These are phyloP conservation scores for Paraurostyla sp. DNA, from an alignment of 73 alveolate genomes.

Conservation along the genomic window DNA sequence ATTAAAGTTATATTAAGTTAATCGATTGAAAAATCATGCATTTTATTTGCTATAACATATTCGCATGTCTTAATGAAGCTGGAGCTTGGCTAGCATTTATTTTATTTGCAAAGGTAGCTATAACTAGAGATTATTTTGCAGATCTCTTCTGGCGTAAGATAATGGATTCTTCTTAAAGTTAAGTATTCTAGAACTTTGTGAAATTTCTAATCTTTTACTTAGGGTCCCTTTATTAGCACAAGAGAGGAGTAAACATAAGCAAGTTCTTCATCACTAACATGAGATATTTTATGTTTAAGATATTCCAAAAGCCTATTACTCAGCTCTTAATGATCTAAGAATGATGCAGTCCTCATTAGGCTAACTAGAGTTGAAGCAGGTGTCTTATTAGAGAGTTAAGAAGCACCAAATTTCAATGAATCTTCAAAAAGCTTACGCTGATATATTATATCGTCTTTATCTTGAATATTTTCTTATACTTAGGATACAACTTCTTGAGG, in stretches of 20 bases:
- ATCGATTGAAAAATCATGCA: background rate
- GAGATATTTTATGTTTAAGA: constrained; percentile 10
- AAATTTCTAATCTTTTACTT: background rate
- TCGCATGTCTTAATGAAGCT: constrained; percentile 47
- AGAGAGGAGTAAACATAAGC: constrained; percentile 30
- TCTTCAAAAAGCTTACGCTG: constrained; percentile 22
- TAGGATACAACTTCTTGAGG: too few species aligned
- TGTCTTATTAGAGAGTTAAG: constrained; percentile 15
- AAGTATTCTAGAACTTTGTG: constrained; percentile 3
- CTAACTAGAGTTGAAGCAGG: background rate
- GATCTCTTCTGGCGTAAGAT: background rate
- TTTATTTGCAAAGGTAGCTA: constrained; percentile 10
- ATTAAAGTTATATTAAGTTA: background rate
- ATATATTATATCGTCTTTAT: background rate
- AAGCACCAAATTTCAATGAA: constrained; percentile 13
- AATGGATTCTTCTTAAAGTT: constrained; percentile 28
- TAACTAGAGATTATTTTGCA: constrained; percentile 6
- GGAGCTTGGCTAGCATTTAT: background rate
- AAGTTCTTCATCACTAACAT: constrained; percentile 28
- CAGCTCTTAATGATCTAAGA: background rate
- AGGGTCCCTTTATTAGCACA: background rate
- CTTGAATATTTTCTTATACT: too few species aligned
- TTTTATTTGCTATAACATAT: constrained; percentile 6
- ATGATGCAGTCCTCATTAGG: constrained; percentile 28
- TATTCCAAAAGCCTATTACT: constrained; percentile 11